Conservation (phyloP, 1,139 yeast genomes). For the Blastobotrys illinoisensis region DNA sequence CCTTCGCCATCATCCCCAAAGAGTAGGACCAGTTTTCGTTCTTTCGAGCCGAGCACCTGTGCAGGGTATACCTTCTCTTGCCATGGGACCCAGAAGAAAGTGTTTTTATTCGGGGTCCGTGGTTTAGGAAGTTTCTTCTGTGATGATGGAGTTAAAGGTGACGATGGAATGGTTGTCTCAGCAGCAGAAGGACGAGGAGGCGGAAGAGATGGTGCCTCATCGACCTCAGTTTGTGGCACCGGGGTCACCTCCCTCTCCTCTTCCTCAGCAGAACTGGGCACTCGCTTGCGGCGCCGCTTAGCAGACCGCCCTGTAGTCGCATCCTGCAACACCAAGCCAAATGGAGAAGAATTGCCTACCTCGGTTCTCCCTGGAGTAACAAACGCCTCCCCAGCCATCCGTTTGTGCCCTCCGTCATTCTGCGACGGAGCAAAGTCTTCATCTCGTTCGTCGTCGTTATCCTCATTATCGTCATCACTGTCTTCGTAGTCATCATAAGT, state of each 20-base stretch:
- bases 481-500: slow-evolving; percentile 4
- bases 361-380: background rate
- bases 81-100: background rate
- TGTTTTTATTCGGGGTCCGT: background rate
- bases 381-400: background rate
- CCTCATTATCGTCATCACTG: background rate
- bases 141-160: background rate
- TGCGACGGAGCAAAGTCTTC: slow-evolving; percentile 5
- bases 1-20: slow-evolving; percentile 20
- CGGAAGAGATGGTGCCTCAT: background rate
- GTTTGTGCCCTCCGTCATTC: background rate
- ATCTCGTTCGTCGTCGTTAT: slow-evolving; percentile 4
- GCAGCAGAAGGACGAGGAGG: background rate
- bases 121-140: background rate
- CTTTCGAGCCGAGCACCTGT: background rate
- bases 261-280: background rate
- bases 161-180: background rate
- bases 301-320: background rate
- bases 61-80: background rate
- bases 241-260: background rate
- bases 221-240: background rate
- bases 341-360: background rate
- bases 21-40: slow-evolving; percentile 1
- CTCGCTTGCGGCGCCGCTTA: background rate
- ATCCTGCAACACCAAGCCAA: background rate